Evolutionary conservation across 306 rosid species (phyloP).

Genomic region (Prosopis cineraria): DNA sequence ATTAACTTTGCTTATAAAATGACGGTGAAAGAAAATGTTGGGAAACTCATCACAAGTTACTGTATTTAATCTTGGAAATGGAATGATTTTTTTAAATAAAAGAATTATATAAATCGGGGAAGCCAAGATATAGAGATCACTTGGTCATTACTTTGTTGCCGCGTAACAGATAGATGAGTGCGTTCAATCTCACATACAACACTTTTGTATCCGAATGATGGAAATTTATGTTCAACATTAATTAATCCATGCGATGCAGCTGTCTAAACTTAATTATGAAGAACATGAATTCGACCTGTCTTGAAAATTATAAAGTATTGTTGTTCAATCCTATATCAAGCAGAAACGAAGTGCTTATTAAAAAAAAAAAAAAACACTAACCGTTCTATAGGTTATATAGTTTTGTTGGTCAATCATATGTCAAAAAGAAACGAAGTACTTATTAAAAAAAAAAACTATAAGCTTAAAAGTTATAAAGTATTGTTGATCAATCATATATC

Average conservation of each 20-base stretch:
- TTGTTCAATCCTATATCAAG: background rate
- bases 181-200: background rate
- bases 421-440: background rate
- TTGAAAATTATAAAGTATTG: background rate
- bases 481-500: background rate
- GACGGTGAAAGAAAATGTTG: no score
- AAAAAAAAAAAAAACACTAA: background rate
- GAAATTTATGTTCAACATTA: background rate
- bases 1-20: background rate
- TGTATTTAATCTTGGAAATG: no score
- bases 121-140: background rate
- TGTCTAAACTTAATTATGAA: background rate
- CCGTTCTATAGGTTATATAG: background rate
- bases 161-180: background rate
- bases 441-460: background rate
- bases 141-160: background rate
- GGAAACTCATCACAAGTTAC: no score
- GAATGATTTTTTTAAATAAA: no score
- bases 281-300: background rate
- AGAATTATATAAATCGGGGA: background rate
- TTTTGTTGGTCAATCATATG: background rate
- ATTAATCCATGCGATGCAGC: background rate
- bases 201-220: background rate
- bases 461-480: background rate
- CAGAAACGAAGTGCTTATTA: background rate